Base-by-base conservation (phyloP, 73 alveolate species). In the Symbiodinium pilosum region DNA sequence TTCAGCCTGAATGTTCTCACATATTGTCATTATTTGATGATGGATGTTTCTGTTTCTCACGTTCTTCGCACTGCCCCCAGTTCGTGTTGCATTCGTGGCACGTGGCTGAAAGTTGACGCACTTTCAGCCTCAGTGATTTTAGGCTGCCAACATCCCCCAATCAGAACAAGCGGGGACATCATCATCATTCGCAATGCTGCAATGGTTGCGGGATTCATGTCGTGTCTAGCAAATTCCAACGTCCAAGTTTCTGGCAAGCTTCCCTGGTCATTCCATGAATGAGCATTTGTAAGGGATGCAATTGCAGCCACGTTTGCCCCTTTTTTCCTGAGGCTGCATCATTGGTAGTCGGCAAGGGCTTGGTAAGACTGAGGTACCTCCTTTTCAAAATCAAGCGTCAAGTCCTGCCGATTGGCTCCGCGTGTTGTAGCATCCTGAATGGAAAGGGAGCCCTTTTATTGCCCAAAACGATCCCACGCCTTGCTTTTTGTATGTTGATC, bases 351-450 rank as follows among this genome's bases (percentile, higher is more conserved):
- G n/a, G 84, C 16, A 69, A 9, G 39, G 18, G 39, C 42, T 32
- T 30, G 18, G 84, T 16, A 69, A 84, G 9, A 2, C 16, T 3
- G 34, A 44, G 3, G 24, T 21, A 85, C 18, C 51, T n/a, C 77
- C 51, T 85, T 44, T 7, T 85, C 93, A 30, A 85, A 85, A 47
- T 85, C n/a, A n/a, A n/a, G n/a, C n/a, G n/a, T 44, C 47, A 85
- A 32, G 34, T 85, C 93, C 81, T 85, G 93, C 92, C 93, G 47
- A 16, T 6, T 6, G 14, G 81, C 75, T 1, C 30, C 26, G 6
- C 3, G 7, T 7, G 6, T 51, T 34, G 41, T 85, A 7, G 77
- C 93, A 44, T 77, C 32, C 43, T 51, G 11, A 85, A 32, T 4
- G 93, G 4, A 8, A 8, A 44, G 2, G 81, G 81, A 8, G 9